Base-by-base conservation (phyloP, 1,139 yeast genomes). In the Hanseniaspora uvarum region DNA sequence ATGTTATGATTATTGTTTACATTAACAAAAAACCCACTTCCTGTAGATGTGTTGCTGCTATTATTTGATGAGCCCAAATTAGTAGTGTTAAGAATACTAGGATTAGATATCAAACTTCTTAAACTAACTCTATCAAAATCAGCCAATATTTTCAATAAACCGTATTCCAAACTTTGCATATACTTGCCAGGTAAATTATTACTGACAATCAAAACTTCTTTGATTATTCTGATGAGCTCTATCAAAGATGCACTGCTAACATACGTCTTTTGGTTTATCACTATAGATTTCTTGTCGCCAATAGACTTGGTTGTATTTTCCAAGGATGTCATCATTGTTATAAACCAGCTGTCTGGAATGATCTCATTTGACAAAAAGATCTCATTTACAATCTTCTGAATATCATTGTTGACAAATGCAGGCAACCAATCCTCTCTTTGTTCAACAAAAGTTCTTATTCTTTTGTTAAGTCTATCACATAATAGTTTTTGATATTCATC, bases 401-500 rank as follows among this genome's bases (percentile, higher is more conserved):
- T 64, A 1, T 67, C 64, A 0, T 67, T 61, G 0, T 82, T 68
- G 6, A 80, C 72, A 46, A 74, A 74, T 30, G 76, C 77, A 56
- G 89, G 95, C 55, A 78, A 79, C 98, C 98, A 92, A 21, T 71
- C 71, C 60, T 89, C 97, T 52, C 72, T 72, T 55, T 85, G 92
- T 11, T 76, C 71, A 47, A 85, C 68, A 33, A 49, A 41, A 2
- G 60, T 60, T 55, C 63, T 65, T 43, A 53, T 23, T 16, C 31
- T 28, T 10, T 38, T 44, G 26, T 44, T 45, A 46, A 52, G 36
- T 34, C 49, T 10, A 21, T 47, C 30, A 49, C 52, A 33, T 49
- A 58, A 10, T 19, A 63, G 62, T 52, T 70, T 72, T 55, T 44
- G 50, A 30, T 48, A 53, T 19, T 48, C 50, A 2, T 39, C 78